These are phyloP conservation scores for Globisporangium paddicum DNA, from an alignment of 352 stramenopile species.

Conservation along the genomic window DNA sequence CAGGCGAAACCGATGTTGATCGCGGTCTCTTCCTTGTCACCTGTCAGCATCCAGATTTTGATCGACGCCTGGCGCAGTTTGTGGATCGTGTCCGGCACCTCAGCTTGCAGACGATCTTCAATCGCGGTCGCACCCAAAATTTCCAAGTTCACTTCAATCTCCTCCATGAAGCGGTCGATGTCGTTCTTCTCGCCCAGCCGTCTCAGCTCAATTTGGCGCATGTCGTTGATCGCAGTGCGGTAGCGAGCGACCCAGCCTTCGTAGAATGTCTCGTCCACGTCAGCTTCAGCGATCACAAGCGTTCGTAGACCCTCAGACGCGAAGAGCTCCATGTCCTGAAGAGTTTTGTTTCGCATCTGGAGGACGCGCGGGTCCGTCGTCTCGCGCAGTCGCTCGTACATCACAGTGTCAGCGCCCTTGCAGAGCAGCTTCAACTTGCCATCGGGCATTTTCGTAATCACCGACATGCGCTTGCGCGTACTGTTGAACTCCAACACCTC, in stretches of 20 bases:
- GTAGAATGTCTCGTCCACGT: slow-evolving; percentile 58
- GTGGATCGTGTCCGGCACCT: slow-evolving; percentile 91
- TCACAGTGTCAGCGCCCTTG: slow-evolving; percentile 88
- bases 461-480: slow-evolving; percentile 94
- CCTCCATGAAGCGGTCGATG: slow-evolving; percentile 79
- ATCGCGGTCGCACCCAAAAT: slow-evolving; percentile 92
- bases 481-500: slow-evolving; percentile 94
- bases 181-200: slow-evolving; percentile 67
- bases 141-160: slow-evolving; percentile 84
- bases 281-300: slow-evolving; percentile 75
- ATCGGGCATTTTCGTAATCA: slow-evolving; percentile 66
- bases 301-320: slow-evolving; percentile 87
- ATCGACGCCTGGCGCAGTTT: slow-evolving; percentile 90
- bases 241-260: slow-evolving; percentile 64
- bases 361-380: slow-evolving; percentile 43
- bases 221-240: slow-evolving; percentile 78
- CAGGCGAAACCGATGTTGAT: slow-evolving; percentile 96
- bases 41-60: slow-evolving; percentile 95
- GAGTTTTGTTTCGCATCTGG: slow-evolving; percentile 55
- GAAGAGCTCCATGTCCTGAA: slow-evolving; percentile 88
- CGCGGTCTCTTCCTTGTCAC: slow-evolving; percentile 94
- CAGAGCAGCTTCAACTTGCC: slow-evolving; percentile 74
- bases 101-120: slow-evolving; percentile 91
- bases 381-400: slow-evolving; percentile 73
- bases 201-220: slow-evolving; percentile 81